Conservation (phyloP, 2,329 filamentous ascomycete genomes). For the Dothidotthia symphoricarpi region DNA sequence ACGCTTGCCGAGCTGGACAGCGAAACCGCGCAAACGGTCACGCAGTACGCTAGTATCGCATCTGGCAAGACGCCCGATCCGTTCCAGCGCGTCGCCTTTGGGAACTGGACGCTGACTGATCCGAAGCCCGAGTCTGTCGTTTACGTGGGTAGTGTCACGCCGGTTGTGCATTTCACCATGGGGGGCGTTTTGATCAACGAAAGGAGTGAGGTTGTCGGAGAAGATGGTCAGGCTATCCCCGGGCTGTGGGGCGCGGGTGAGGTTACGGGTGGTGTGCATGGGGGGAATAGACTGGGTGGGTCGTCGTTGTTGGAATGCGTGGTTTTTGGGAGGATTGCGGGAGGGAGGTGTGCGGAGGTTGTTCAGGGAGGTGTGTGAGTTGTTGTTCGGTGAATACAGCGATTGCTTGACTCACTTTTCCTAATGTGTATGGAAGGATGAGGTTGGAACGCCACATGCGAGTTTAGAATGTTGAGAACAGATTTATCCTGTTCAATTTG, state of each 20-base stretch:
- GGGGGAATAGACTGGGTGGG: slow-evolving; percentile 61
- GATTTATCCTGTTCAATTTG: no score
- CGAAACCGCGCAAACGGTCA: slow-evolving; percentile 45
- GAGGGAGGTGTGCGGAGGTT: slow-evolving; percentile 28
- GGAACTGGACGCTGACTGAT: slow-evolving; percentile 55
- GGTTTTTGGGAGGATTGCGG: slow-evolving; percentile 62
- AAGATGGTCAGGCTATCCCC: slow-evolving; percentile 46
- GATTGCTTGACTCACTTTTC: no score
- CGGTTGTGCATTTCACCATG: slow-evolving; percentile 67
- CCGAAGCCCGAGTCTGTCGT: slow-evolving; percentile 53
- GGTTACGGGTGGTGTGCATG: slow-evolving; percentile 64
- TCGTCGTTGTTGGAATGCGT: slow-evolving; percentile 63
- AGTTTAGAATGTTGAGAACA: no score
- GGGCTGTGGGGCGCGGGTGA: slow-evolving; percentile 65
- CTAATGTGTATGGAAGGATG: no score
- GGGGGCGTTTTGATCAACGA: slow-evolving; percentile 60
- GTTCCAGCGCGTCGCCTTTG: slow-evolving; percentile 54
- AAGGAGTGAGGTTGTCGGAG: slow-evolving; percentile 52
- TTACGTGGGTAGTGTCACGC: slow-evolving; percentile 60
- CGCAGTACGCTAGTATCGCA: slow-evolving; percentile 51
- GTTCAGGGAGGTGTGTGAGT: slow-evolving; percentile 1
- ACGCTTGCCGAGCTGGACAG: slow-evolving; percentile 52
- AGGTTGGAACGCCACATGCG: no score
- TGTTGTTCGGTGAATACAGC: no score
- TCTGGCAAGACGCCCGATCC: slow-evolving; percentile 43